Conservation (phyloP, 2,329 filamentous ascomycete genomes). For the Teratosphaeria destructans region DNA sequence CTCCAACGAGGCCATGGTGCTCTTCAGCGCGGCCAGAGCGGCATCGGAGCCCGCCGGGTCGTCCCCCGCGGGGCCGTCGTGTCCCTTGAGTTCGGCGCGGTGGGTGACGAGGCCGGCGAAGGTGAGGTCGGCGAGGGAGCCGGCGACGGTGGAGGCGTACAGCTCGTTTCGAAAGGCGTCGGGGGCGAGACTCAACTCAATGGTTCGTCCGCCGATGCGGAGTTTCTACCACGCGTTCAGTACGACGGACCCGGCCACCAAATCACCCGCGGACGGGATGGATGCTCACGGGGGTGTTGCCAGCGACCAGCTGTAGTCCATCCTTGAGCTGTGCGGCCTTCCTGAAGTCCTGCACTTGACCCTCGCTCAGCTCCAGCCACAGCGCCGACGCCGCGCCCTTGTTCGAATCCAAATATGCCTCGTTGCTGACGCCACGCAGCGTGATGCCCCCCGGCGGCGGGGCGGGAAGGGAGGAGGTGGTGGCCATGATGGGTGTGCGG, state of each 20-base stretch:
- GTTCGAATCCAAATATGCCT: slow-evolving; percentile 7
- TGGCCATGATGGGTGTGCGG: slow-evolving; percentile 11
- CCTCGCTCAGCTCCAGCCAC: slow-evolving; percentile 21
- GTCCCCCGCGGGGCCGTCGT: slow-evolving; percentile 44
- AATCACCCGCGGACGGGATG: neutral
- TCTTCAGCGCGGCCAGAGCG: slow-evolving; percentile 49
- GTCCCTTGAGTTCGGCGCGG: slow-evolving; percentile 31
- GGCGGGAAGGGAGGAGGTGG: slow-evolving; percentile 1
- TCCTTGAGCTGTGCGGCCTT: slow-evolving; percentile 19
- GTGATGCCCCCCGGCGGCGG: slow-evolving; percentile 15
- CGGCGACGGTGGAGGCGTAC: slow-evolving; percentile 35
- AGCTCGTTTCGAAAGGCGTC: slow-evolving; percentile 49
- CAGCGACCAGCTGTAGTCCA: slow-evolving; percentile 24
- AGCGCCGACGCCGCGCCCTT: slow-evolving; percentile 17
- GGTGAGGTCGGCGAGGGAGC: slow-evolving; percentile 37
- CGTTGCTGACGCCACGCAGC: slow-evolving; percentile 16
- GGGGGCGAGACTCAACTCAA: slow-evolving; percentile 43
- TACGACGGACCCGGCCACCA: neutral
- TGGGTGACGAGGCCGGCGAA: slow-evolving; percentile 50
- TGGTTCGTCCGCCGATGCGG: slow-evolving; percentile 46
- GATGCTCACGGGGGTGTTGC: slow-evolving; percentile 23
- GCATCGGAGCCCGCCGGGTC: slow-evolving; percentile 46
- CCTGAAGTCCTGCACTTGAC: slow-evolving; percentile 23
- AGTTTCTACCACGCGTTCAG: slow-evolving; percentile 34
- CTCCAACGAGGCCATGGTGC: slow-evolving; percentile 48